These are phyloP conservation scores for Pseudogymnoascus sp. DNA, from an alignment of 2,329 filamentous ascomycete genomes.

Conservation along the genomic window DNA sequence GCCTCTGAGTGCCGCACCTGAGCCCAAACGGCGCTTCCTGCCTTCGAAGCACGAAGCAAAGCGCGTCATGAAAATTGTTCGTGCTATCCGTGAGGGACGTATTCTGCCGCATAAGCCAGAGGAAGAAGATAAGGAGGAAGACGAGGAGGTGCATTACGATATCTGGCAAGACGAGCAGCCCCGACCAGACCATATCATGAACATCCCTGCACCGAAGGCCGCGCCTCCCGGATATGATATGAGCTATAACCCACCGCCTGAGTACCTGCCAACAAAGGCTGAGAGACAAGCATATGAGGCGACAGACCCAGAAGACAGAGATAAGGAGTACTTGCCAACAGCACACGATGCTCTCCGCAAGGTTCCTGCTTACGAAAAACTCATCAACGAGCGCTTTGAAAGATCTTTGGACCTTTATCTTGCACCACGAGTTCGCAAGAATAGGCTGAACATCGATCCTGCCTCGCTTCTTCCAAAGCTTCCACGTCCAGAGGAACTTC, in stretches of 20 bases:
- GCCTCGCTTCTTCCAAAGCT: constrained; percentile 87
- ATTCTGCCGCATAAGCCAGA: constrained; percentile 84
- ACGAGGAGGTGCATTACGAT: constrained; percentile 65
- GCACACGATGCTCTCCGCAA: constrained; percentile 78
- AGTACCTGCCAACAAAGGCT: constrained; percentile 81
- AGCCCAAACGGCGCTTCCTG: constrained; percentile 90
- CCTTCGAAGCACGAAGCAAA: constrained; percentile 97
- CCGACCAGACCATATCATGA: constrained; percentile 79
- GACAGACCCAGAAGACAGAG: constrained; percentile 79
- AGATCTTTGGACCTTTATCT: constrained; percentile 92
- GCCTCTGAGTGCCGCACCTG: constrained; percentile 88
- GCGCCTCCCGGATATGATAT: constrained; percentile 90
- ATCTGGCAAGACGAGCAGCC: constrained; percentile 91
- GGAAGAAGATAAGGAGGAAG: constrained; percentile 61
- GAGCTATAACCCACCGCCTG: constrained; percentile 90
- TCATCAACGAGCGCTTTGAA: constrained; percentile 95
- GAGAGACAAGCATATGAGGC: constrained; percentile 82
- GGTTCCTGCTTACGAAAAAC: constrained; percentile 81
- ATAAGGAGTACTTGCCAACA: constrained; percentile 78
- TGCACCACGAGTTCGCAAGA: constrained; percentile 83
- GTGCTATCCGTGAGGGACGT: constrained; percentile 86
- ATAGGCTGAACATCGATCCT: constrained; percentile 93
- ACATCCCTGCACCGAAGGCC: constrained; percentile 87
- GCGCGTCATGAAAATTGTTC: constrained; percentile 93
- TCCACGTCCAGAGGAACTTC: constrained; percentile 84